phyloP scores from a whole-genome alignment of 2,329 filamentous ascomycete genomes.

The Arthroderma sp. region DNA sequence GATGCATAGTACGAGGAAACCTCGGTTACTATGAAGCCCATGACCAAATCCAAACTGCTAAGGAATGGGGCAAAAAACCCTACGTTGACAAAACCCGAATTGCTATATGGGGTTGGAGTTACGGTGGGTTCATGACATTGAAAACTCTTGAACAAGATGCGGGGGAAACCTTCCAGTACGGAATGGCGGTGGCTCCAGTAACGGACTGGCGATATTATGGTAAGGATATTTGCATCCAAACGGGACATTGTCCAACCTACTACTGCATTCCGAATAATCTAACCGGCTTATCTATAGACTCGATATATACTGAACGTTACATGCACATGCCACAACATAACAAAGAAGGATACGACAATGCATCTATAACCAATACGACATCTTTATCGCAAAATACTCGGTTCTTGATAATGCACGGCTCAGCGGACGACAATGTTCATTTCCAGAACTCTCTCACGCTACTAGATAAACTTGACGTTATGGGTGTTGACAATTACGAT shows the following conservation, averaged over 20 bases:
- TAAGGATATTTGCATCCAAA: slow-evolving; percentile 24
- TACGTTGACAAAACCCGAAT: slow-evolving; percentile 76
- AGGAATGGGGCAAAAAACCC: slow-evolving; percentile 64
- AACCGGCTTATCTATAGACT: slow-evolving; percentile 41
- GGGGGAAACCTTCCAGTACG: slow-evolving; percentile 83
- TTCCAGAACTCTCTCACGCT: slow-evolving; percentile 85
- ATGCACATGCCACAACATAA: slow-evolving; percentile 93
- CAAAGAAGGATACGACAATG: slow-evolving; percentile 58
- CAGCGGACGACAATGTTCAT: slow-evolving; percentile 96
- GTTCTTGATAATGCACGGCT: slow-evolving; percentile 90
- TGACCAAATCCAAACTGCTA: slow-evolving; percentile 84
- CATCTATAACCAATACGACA: slow-evolving; percentile 60
- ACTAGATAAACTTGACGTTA: slow-evolving; percentile 74
- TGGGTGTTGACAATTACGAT: slow-evolving; percentile 81
- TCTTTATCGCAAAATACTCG: slow-evolving; percentile 66
- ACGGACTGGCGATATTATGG: slow-evolving; percentile 93
- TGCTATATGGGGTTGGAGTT: slow-evolving; percentile 98
- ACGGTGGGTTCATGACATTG: slow-evolving; percentile 86
- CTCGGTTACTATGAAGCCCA: slow-evolving; percentile 73
- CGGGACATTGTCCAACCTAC: slow-evolving; percentile 20
- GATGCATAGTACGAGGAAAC: slow-evolving; percentile 69
- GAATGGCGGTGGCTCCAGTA: slow-evolving; percentile 97
- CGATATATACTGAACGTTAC: slow-evolving; percentile 88
- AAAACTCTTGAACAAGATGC: slow-evolving; percentile 90
- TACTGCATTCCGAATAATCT: background rate